phyloP scores from a whole-genome alignment of 2,329 filamentous ascomycete genomes.

The Colletotrichum sp. region DNA sequence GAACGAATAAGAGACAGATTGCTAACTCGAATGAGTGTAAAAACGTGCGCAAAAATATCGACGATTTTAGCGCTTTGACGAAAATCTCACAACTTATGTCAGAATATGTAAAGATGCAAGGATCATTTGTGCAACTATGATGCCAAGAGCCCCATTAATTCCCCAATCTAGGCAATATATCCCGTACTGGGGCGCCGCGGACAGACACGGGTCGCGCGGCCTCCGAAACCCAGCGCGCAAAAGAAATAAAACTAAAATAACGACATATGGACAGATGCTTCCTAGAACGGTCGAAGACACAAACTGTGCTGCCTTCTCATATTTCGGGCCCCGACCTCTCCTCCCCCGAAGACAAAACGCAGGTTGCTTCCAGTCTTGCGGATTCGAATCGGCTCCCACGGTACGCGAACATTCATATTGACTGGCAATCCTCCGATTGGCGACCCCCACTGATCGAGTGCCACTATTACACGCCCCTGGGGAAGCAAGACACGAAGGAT shows the following conservation, averaged over 20 bases:
- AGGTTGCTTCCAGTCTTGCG: neutral
- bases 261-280: neutral
- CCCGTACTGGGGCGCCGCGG: neutral
- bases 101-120: neutral
- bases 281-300: neutral
- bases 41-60: neutral
- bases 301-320: neutral
- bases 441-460: neutral
- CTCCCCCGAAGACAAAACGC: neutral
- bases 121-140: neutral
- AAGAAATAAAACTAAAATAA: conserved; percentile 16
- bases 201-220: conserved; percentile 1
- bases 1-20: neutral
- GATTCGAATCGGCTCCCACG: neutral
- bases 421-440: neutral
- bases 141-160: neutral
- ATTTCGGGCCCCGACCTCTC: conserved; percentile 15
- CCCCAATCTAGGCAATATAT: neutral
- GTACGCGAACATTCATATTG: neutral
- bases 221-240: neutral
- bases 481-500: neutral
- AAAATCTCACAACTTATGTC: neutral
- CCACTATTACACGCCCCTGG: neutral
- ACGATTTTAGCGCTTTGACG: neutral
- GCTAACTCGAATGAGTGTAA: neutral